Conservation (phyloP, 257 asterid genomes). For the Solanum appendiculatum region DNA sequence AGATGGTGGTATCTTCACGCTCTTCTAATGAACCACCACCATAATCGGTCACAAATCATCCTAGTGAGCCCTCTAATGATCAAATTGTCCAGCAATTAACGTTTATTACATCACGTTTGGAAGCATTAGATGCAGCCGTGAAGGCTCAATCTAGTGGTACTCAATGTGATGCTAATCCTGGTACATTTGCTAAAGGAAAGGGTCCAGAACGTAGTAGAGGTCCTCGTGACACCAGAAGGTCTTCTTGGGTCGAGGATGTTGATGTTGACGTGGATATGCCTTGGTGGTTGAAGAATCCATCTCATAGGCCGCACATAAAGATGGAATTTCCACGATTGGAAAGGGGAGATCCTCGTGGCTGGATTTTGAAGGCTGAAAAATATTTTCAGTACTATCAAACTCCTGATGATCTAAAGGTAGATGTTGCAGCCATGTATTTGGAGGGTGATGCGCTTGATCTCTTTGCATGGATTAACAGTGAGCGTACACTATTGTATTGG, state of each 20-base stretch:
- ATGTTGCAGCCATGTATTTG: no score
- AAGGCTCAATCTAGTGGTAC: not conserved
- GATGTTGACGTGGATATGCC: not conserved
- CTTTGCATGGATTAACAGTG: no score
- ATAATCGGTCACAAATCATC: not conserved
- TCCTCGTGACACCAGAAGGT: no score
- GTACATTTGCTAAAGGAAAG: not conserved
- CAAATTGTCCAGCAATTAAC: not conserved
- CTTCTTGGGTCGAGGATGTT: no score
- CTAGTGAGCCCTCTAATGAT: not conserved
- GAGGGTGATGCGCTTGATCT: no score
- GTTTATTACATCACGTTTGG: not conserved
- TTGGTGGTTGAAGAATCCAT: not conserved
- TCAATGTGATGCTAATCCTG: not conserved
- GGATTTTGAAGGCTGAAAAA: not conserved
- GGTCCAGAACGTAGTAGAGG: not conserved
- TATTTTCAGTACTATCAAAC: not conserved
- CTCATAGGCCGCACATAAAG: not conserved
- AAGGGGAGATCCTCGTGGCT: not conserved
- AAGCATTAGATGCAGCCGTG: not conserved
- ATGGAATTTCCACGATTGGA: not conserved
- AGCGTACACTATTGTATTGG: no score
- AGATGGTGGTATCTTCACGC: not conserved
- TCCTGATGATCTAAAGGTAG: not conserved
- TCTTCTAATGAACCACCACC: not conserved